Base-by-base conservation (phyloP, 1,139 yeast genomes). In the Kodamaea suecica region DNA sequence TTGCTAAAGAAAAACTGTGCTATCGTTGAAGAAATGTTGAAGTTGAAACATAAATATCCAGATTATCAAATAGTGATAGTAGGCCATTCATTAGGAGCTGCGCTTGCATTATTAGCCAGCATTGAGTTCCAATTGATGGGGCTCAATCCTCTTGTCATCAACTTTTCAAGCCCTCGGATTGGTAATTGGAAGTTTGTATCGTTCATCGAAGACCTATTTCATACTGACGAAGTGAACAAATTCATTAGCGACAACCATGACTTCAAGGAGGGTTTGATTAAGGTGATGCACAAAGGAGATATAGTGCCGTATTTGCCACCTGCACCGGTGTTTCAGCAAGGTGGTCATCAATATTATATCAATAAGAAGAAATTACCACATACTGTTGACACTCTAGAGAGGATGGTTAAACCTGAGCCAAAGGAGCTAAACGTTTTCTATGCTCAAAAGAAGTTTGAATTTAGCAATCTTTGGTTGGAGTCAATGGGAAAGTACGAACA, bases 61-160 rank as follows among this genome's bases (percentile, higher is more conserved):
- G 67, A 66, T 17, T 80, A 78, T 50, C 54, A 64, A 27, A 43
- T 81, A 11, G 66, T 73, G 3, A 65, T 81, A 2, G 60, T 76
- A 2, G 92, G 92, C 0, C 92, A 83, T 57, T 83, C 92, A 0
- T 54, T 83, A 19, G 94, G 92, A 1, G 92, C 81, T 3, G 86
- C 87, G 0, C 57, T 81, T 37, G 81, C 87, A 0, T 55, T 68
- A 10, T 56, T 84, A 25, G 68, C 77, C 8, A 88, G 83, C 0
- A 63, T 78, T 17, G 88, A 82, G 48, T 64, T 77, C 37, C 63
- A 65, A 40, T 44, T 73, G 5, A 47, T 73, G 49, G 84, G 84
- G 0, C 62, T 60, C 35, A 55, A 66, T 5, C 80, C 83, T 0
- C 53, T 71, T 28, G 75, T 80, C 1, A 56, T 80, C 7, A 69